Percentiles rank a stretch among this genome's conserved stretches.
Conservation (phyloP, 345 rosid species). For the Ricinus communis region DNA sequence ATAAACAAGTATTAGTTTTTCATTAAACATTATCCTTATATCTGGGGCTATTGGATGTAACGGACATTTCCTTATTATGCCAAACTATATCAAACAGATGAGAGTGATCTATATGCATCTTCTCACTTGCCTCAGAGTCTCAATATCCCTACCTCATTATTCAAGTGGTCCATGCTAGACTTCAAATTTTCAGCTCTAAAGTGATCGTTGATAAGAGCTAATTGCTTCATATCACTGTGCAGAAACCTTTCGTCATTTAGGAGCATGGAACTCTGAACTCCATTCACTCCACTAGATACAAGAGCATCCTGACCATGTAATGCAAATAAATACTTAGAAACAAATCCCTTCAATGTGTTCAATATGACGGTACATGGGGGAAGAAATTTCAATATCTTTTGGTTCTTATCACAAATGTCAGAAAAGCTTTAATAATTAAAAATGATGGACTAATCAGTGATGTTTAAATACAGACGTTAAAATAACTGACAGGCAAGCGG, state of each 20-base stretch:
- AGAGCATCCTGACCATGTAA: constrained; percentile 51
- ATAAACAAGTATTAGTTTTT: constrained; percentile 20
- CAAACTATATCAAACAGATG: constrained; percentile 6
- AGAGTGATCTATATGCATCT: not conserved
- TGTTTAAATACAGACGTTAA: not conserved
- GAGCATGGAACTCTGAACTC: constrained; percentile 35
- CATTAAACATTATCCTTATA: not conserved
- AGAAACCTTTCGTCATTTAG: constrained; percentile 37
- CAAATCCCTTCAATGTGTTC: not conserved
- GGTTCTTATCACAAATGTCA: not conserved
- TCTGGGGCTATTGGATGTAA: not conserved
- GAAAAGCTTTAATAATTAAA: not conserved
- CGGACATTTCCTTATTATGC: not conserved
- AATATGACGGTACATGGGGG: constrained; percentile 3
- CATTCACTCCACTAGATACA: constrained; percentile 41
- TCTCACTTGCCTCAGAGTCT: constrained; percentile 3
- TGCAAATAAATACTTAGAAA: constrained; percentile 19
- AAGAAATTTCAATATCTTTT: not conserved
- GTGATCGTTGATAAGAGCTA: constrained; percentile 51
- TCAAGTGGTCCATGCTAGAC: constrained; percentile 89
- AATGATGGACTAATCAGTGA: constrained; percentile 9
- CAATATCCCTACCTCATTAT: constrained; percentile 62
- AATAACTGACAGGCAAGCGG: not conserved
- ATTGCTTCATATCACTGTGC: constrained; percentile 44
- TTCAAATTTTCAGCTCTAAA: constrained; percentile 67